These are phyloP conservation scores for Solanum ahanhuiri DNA, from an alignment of 257 asterid genomes.

Conservation along the genomic window DNA sequence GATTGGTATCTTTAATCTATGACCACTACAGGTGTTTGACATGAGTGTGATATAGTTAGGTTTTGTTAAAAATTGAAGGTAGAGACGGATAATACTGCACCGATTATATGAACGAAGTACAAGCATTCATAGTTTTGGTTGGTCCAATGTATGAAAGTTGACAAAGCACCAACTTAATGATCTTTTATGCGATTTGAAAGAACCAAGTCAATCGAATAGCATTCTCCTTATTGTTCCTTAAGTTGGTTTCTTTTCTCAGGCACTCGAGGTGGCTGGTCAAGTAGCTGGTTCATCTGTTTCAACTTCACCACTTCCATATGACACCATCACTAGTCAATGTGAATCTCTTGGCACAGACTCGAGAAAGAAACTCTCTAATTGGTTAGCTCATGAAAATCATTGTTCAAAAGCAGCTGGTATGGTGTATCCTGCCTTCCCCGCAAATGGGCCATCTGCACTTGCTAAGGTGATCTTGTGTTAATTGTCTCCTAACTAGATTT, in stretches of 20 bases:
- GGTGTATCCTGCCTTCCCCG: constrained; percentile 23
- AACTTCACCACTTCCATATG: constrained; percentile 90
- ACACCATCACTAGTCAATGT: constrained; percentile 79
- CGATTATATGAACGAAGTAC: neutral
- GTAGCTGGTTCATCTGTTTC: constrained; percentile 93
- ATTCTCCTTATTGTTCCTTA: neutral
- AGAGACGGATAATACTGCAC: neutral
- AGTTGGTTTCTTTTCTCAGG: constrained; percentile 37
- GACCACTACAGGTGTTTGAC: neutral
- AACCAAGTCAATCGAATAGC: neutral
- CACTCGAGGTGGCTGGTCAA: constrained; percentile 96
- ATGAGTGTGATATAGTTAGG: neutral
- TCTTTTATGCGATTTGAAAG: neutral
- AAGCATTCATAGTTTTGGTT: neutral
- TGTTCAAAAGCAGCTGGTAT: constrained; percentile 10
- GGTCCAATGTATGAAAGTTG: neutral
- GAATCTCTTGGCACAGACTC: constrained; percentile 81
- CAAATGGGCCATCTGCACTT: constrained; percentile 30
- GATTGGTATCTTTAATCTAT: neutral
- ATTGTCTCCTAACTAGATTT: neutral
- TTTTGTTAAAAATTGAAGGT: neutral
- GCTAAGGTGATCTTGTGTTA: constrained; percentile 33
- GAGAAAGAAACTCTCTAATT: constrained; percentile 82
- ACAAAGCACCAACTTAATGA: neutral
- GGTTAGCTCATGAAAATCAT: constrained; percentile 59